Base-by-base conservation (phyloP, 768 basidiomycete species). In the Rubroboletus pulcherrimus region DNA sequence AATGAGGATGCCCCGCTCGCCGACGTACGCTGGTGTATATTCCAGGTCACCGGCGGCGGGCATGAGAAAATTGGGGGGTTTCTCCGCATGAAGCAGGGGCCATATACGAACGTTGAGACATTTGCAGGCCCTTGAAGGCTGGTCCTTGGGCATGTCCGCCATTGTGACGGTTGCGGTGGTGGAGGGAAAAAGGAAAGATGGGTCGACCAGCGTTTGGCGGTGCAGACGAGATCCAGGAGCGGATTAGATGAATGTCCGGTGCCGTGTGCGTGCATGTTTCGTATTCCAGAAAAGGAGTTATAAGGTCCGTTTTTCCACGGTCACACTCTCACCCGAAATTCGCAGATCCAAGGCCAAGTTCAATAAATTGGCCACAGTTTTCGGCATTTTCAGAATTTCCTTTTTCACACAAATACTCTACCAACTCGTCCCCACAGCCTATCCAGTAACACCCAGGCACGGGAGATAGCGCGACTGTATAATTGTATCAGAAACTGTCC, bases 91-190 rank as follows among this genome's bases (percentile, higher is more conserved):
- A 5, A 71, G 72, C 29, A 69, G 69, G 9, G 76, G 67, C 42
- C 69, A 72, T 57, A 89, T 78, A 58, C 80, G 81, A 44, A 91
- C 77, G 65, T 91, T 91, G 55, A 91, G 80, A 63, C 89, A 91
- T 66, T 74, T 79, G 70, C 89, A 91, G 52, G 87, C 77, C 72
- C 78, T 82, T 35, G 58, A 58, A 46, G 56, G 56, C 24, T 19
- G 38, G 54, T 61, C 59, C 24, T 57, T 54, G 57, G 51, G 55
- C 45, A 54, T 40, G 34, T 67, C 56, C 59, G 61, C 55, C 71
- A 72, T 72, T 50, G 37, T 5, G 53, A 53, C 53, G 56, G 58
- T 5, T 1, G 56, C 24, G 55, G 24, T 63, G 55, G 59, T 61
- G 61, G 59, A 35, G 59, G 61, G 46, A 55, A 47, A 59, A 59